phyloP scores from a whole-genome alignment of 352 stramenopile species.

The Vaucheria bursata region DNA sequence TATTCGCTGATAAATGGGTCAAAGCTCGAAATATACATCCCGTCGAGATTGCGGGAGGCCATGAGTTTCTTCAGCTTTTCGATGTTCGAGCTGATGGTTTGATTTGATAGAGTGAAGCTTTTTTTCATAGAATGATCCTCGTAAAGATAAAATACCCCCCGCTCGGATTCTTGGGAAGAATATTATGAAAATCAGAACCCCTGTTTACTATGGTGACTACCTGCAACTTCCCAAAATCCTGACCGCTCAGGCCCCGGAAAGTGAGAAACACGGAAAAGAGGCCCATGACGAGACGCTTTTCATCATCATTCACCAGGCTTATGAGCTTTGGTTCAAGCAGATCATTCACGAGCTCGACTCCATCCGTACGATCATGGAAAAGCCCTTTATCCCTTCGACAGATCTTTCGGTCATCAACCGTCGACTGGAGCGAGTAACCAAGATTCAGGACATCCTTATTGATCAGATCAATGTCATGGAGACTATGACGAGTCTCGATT shows the following conservation, averaged over 20 bases:
- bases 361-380: background rate
- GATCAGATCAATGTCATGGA: background rate
- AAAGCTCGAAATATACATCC: background rate
- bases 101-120: background rate
- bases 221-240: background rate
- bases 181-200: background rate
- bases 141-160: background rate
- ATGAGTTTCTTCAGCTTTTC: background rate
- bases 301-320: background rate
- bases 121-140: conserved; percentile 3
- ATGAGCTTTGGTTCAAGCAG: conserved; percentile 4
- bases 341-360: background rate
- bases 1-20: background rate
- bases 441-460: background rate
- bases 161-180: background rate
- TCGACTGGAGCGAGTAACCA: background rate
- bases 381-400: background rate
- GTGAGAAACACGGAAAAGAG: background rate
- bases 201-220: background rate
- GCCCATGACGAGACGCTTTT: background rate
- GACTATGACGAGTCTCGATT: background rate
- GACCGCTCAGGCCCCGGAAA: background rate
- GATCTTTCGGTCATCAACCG: background rate
- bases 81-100: background rate
- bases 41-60: background rate